Evolutionary conservation across 192 early-diverging fungal species (phyloP), one percentile per base, ranked within the genome.

Genomic region (Backusella australiensis): DNA sequence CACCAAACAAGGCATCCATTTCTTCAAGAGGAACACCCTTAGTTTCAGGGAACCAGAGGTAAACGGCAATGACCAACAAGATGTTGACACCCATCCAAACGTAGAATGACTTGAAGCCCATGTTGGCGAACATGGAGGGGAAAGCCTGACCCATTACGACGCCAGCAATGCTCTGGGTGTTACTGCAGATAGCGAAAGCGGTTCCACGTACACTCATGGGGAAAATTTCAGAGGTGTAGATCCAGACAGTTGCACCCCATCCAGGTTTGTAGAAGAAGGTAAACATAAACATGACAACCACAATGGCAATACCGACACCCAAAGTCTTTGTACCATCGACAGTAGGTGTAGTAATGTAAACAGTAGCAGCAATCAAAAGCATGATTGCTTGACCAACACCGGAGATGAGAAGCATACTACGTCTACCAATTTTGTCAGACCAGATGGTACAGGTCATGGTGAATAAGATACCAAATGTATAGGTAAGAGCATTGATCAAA

Each of bases 211-310:
- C 76, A 34, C 86, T 85, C 34, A 91, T 79, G 17, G 90, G 89
- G 82, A 90, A 91, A 44, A 91, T 89, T 76, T 91, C 90, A 21
- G 83, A 77, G 29, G 88, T 79, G 73, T 91, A 90, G 35, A 89
- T 85, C 90, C 87, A 91, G 11, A 80, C 82, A 1, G 89, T 86
- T 23, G 90, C 89, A 34, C 90, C 90, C 90, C 90, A 91, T 11
- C 90, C 85, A 29, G 78, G 78, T 11, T 86, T 86, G 74, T 91
- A 91, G 7, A 77, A 83, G 53, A 80, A 73, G 23, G 86, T 83
- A 77, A 88, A 91, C 29, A 86, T 23, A 71, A 83, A 88, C 35
- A 87, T 56, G 69, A 77, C 76, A 26, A 77, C 38, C 6, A 77
- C 76, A 41, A 72, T 46, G 15, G 69, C 76, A 46, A 59, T 70